Conservation (phyloP, 179 eudicot species). For the Patellifolia procumbens region DNA sequence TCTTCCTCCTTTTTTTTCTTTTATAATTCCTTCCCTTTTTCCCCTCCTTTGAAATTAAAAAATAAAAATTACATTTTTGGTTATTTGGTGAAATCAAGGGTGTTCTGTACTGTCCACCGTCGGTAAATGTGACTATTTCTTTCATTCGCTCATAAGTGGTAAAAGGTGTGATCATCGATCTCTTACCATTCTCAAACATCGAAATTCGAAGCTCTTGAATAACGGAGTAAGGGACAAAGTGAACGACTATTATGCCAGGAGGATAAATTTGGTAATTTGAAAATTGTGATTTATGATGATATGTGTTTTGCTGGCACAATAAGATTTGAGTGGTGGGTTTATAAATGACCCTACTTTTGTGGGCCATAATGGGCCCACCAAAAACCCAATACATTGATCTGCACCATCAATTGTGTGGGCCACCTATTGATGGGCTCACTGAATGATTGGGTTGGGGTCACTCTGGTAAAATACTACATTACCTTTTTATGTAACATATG, state of each 20-base stretch:
- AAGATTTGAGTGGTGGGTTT: conserved; percentile 55
- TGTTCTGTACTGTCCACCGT: too few relatives aligned
- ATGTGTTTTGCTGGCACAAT: conserved; percentile 57
- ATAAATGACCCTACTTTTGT: conserved; percentile 42
- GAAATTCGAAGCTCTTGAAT: too few relatives aligned
- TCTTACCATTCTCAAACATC: too few relatives aligned
- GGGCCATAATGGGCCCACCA: conserved; percentile 34
- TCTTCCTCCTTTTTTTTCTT: conserved; percentile 29
- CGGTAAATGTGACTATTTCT: too few relatives aligned
- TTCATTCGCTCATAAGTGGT: too few relatives aligned
- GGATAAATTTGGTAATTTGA: too few relatives aligned
- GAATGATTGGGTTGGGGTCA: conserved; percentile 65
- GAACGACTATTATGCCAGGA: too few relatives aligned
- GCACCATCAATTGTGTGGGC: conserved; percentile 52
- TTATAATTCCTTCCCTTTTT: background rate
- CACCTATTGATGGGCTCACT: conserved; percentile 51
- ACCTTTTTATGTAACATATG: conserved; percentile 12
- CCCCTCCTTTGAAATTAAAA: background rate
- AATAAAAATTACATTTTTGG: background rate
- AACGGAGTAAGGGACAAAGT: too few relatives aligned
- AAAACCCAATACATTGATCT: conserved; percentile 33
- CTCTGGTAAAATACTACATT: conserved; percentile 25
- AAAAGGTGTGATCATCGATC: too few relatives aligned
- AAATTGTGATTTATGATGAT: background rate
- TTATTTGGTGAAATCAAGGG: too few relatives aligned